phyloP scores from a whole-genome alignment of 208 protist genomes.

The Leishmania aethiopica region DNA sequence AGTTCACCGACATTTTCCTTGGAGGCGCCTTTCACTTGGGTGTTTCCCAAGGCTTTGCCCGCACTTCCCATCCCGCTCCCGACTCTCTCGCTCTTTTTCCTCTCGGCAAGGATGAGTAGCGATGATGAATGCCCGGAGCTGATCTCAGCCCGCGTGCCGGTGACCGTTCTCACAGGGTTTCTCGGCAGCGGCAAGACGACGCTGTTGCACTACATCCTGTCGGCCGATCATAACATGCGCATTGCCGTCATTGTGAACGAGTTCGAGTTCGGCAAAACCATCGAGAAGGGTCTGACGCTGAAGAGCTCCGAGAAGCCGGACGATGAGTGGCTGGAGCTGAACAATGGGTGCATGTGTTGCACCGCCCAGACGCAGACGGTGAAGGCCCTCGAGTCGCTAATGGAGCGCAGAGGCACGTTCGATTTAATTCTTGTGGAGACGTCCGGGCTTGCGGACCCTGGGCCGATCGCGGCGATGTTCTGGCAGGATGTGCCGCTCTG shows the following conservation, averaged over 20 bases:
- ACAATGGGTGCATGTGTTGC: conserved; percentile 97
- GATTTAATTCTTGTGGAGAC: conserved; percentile 93
- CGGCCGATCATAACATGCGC: conserved; percentile 74
- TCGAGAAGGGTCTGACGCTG: conserved; percentile 91
- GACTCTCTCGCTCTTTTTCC: not conserved
- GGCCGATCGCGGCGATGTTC: conserved; percentile 93
- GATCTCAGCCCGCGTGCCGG: conserved; percentile 77
- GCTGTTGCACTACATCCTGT: conserved; percentile 93
- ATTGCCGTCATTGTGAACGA: conserved; percentile 97
- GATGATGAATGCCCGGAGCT: conserved; percentile 88
- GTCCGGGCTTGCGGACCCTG: conserved; percentile 93
- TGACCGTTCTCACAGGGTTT: conserved; percentile 95
- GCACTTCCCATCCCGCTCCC: not conserved
- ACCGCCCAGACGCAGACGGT: conserved; percentile 91
- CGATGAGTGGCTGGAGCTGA: conserved; percentile 95
- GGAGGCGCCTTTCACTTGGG: not conserved
- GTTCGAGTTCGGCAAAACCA: conserved; percentile 91
- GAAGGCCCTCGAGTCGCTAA: conserved; percentile 82
- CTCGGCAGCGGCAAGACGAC: conserved; percentile 95
- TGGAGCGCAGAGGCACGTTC: conserved; percentile 84
- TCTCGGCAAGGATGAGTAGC: conserved; percentile 34
- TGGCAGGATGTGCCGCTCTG: conserved; percentile 93
- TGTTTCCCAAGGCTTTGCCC: not conserved
- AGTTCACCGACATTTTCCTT: not conserved
- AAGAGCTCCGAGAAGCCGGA: conserved; percentile 92